Evolutionary conservation across 2,329 filamentous ascomycete species (phyloP).

Genomic region (Raffaelea arxii): DNA sequence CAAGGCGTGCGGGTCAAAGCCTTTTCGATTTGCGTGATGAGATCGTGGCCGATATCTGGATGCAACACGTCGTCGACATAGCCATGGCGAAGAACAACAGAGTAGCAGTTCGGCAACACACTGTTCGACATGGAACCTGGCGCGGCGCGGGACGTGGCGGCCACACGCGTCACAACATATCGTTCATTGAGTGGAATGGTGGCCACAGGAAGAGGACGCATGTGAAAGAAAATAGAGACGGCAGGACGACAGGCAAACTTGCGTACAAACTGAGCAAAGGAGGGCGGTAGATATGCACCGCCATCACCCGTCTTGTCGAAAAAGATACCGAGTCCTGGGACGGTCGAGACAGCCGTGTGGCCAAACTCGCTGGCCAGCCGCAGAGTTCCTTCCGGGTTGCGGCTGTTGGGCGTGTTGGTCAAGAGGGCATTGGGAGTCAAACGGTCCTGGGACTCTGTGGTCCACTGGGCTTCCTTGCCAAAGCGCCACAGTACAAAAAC

Average conservation of each 20-base stretch:
- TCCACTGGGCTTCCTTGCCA: constrained; percentile 71
- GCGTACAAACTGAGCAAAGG: constrained; percentile 62
- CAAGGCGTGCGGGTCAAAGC: constrained; percentile 28
- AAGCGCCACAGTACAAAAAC: constrained; percentile 70
- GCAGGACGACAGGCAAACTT: constrained; percentile 61
- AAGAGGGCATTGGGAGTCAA: constrained; percentile 36
- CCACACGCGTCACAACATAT: constrained; percentile 33
- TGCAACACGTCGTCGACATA: constrained; percentile 64
- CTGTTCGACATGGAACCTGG: constrained; percentile 4
- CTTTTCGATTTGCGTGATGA: constrained; percentile 51
- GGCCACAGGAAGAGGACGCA: constrained; percentile 53
- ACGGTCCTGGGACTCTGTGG: constrained; percentile 54
- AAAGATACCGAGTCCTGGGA: constrained; percentile 58
- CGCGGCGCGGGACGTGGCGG: not conserved
- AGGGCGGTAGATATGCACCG: constrained; percentile 37
- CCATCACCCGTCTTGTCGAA: constrained; percentile 65
- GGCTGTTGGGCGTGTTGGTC: constrained; percentile 8
- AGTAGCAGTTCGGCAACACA: constrained; percentile 52
- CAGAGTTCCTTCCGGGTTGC: constrained; percentile 7
- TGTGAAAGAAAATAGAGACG: constrained; percentile 65
- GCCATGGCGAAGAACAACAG: constrained; percentile 59
- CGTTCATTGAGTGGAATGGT: constrained; percentile 38
- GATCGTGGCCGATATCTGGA: constrained; percentile 44
- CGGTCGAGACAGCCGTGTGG: constrained; percentile 31
- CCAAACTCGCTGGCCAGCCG: constrained; percentile 23